Conservation (phyloP, 805 yeast species). For the Blastobotrys chiropterorum region DNA sequence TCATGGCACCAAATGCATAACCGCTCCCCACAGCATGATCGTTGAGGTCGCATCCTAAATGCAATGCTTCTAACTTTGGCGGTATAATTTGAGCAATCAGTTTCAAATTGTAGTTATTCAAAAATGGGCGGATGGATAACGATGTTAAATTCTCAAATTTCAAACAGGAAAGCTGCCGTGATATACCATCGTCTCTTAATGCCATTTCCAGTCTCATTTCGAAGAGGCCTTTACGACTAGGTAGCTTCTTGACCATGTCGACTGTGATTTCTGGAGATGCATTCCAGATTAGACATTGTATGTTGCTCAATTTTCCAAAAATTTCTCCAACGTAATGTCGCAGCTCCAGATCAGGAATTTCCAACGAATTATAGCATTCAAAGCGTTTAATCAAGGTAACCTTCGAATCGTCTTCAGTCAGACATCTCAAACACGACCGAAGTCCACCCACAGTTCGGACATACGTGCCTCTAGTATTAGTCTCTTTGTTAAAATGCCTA, state of each 20-base stretch:
- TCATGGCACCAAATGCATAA: conserved; percentile 22
- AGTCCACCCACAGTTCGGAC: conserved; percentile 31
- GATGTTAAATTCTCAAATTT: conserved; percentile 16
- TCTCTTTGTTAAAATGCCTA: conserved; percentile 20
- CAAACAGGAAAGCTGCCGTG: conserved; percentile 16
- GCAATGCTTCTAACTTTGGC: conserved; percentile 17
- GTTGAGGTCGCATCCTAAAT: conserved; percentile 20
- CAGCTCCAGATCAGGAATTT: conserved; percentile 25
- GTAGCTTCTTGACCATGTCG: conserved; percentile 15
- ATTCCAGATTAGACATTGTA: conserved; percentile 28
- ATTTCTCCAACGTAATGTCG: conserved; percentile 15
- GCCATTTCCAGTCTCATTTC: conserved; percentile 11
- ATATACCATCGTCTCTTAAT: conserved; percentile 11
- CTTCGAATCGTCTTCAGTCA: conserved; percentile 18
- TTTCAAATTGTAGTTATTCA: conserved; percentile 9
- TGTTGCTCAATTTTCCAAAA: conserved; percentile 18
- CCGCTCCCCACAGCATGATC: conserved; percentile 24
- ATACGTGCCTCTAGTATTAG: conserved; percentile 15
- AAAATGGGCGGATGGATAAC: conserved; percentile 24
- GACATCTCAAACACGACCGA: conserved; percentile 24
- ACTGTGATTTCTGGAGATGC: conserved; percentile 30
- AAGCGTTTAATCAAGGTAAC: conserved; percentile 22
- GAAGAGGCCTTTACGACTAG: conserved; percentile 3
- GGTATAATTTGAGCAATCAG: conserved; percentile 19
- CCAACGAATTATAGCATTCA: conserved; percentile 20